Base-by-base conservation (phyloP, 2,329 filamentous ascomycete species). In the Spiromastix sp. region DNA sequence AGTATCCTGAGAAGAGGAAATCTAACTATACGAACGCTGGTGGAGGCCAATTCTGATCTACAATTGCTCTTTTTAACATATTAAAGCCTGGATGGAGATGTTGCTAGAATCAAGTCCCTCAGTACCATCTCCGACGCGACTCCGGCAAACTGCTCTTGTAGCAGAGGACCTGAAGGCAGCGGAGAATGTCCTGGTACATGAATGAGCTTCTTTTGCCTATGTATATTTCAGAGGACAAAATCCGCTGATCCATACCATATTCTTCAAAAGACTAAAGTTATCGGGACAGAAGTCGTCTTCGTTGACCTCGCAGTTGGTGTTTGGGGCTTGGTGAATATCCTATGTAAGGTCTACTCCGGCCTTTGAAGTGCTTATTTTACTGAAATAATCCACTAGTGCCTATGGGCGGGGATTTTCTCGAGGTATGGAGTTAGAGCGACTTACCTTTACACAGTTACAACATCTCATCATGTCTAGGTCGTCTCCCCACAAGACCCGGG, bases 321-420 rank as follows among this genome's bases (percentile, higher is more conserved):
- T 47, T 65, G 53, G 49, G 61, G 61, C 0, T 40, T 64, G 21
- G 53, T 57, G 41, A 66, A 65, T 42, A 51, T 63, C 38, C 41
- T 64, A 16, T 41, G 59, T 61, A 42, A 34, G 42, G 8, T 5
- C 6, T 7, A 16, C 9, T 12, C 6, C 9, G 6, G 8, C 30
- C 16, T 12, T 8, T 21, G 13, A n/a, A n/a, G 12, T 4, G n/a
- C 4, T 20, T n/a, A 11, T 19, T 15, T 19, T 21, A 25, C 26
- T 24, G 5, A 24, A n/a, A n/a, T 36, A 24, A 18, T 19, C 9
- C 20, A 12, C 24, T 34, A 63, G 59, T 64, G 29, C 50, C 63
- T 3, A 47, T 66, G 3, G 61, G 63, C 3, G 62, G 63, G 26
- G 62, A 66, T 25, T 45, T 65, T 13, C 57, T 67, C 29, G 61